Evolutionary conservation across 2,329 filamentous ascomycete genomes (phyloP).

Genomic region (Penicillium janthinellum): DNA sequence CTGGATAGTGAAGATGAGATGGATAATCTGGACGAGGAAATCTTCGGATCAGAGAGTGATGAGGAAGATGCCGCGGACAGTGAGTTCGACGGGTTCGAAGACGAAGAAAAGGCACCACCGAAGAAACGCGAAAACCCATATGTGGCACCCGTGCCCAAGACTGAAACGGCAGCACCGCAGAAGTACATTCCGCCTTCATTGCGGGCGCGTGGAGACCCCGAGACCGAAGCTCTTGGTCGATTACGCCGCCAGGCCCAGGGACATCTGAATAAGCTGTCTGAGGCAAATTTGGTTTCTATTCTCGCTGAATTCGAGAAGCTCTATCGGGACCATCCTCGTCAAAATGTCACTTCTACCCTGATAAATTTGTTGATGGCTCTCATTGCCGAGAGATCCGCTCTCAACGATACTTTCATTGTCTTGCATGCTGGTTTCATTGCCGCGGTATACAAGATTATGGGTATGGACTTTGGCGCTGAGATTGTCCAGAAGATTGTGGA

Average conservation of each 20-base stretch:
- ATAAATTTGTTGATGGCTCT: constrained; percentile 77
- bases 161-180: constrained; percentile 53
- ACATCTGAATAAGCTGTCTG: constrained; percentile 87
- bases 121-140: constrained; percentile 81
- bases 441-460: constrained; percentile 82
- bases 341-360: constrained; percentile 80
- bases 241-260: constrained; percentile 82
- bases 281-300: constrained; percentile 84
- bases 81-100: constrained; percentile 39
- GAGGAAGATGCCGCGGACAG: constrained; percentile 42
- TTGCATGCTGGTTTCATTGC: constrained; percentile 87
- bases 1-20: constrained; percentile 37
- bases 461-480: constrained; percentile 86
- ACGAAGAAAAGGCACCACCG: constrained; percentile 44
- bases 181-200: constrained; percentile 89
- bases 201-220: constrained; percentile 63
- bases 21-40: constrained; percentile 35
- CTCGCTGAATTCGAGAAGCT: constrained; percentile 78
- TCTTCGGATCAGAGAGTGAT: constrained; percentile 26
- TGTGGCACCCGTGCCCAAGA: constrained; percentile 64
- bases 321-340: constrained; percentile 81
- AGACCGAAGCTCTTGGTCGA: constrained; percentile 67
- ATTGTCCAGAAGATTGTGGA: constrained; percentile 77
- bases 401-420: constrained; percentile 88
- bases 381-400: constrained; percentile 72